Conservation (phyloP, 1,139 yeast genomes). For the Saccharomyces hybrid region DNA sequence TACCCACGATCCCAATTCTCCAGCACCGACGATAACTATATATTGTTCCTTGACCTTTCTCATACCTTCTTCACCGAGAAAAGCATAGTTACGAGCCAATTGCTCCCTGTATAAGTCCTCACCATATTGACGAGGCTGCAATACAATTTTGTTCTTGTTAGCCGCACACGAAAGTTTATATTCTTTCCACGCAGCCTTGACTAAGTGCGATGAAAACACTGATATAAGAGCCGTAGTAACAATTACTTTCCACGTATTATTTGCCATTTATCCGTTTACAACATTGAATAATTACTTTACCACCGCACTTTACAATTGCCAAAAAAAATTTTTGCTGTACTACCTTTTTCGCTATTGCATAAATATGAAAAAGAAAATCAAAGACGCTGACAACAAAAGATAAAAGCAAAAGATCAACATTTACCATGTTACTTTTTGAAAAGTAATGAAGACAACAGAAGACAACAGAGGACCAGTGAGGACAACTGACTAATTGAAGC, state of each 20-base stretch:
- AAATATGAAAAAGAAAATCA: neutral
- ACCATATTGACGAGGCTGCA: slow-evolving; percentile 37
- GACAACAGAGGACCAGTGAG: too few species aligned
- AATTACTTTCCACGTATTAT: slow-evolving; percentile 24
- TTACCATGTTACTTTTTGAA: too few species aligned
- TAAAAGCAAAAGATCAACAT: neutral
- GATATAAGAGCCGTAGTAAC: slow-evolving; percentile 26
- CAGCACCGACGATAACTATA: slow-evolving; percentile 91
- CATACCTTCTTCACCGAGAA: slow-evolving; percentile 81
- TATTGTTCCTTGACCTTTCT: slow-evolving; percentile 62
- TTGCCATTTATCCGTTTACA: slow-evolving; percentile 7
- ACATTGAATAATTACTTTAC: neutral
- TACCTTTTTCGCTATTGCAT: neutral
- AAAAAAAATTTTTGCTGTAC: neutral
- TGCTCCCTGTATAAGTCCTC: slow-evolving; percentile 83
- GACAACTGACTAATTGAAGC: too few species aligned
- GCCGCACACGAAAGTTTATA: slow-evolving; percentile 6
- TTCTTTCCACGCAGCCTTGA: slow-evolving; percentile 19
- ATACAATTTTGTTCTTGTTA: neutral
- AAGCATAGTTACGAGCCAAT: slow-evolving; percentile 87
- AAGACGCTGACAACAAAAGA: neutral
- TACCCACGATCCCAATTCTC: slow-evolving; percentile 98
- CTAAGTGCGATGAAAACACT: slow-evolving; percentile 22
- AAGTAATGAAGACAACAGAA: too few species aligned
- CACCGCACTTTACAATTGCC: neutral